Percentiles rank a stretch among this genome's conserved stretches.
Evolutionary conservation across 768 basidiomycete genomes (phyloP).

Genomic region (Cystobasidium onofrii): DNA sequence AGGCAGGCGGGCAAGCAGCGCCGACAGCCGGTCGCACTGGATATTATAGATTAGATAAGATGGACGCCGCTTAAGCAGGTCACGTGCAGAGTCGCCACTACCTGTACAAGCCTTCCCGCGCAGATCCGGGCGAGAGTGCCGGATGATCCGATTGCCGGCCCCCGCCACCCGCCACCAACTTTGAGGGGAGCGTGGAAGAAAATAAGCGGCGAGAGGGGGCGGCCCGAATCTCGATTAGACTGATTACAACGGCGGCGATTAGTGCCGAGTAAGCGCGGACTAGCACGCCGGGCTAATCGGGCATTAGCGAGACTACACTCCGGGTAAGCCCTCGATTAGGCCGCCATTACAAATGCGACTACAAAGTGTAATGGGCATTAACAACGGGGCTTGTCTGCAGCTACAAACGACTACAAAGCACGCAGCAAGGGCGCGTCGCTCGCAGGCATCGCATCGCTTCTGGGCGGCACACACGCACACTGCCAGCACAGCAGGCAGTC

Average conservation of each 20-base stretch:
- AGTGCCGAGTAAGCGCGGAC: background rate
- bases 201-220: background rate
- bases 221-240: background rate
- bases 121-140: background rate
- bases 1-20: too few species aligned
- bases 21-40: too few species aligned
- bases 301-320: background rate
- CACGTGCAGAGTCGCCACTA: too few species aligned
- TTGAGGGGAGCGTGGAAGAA: background rate
- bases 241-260: background rate
- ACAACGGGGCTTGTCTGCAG: too few species aligned
- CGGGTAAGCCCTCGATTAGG: background rate
- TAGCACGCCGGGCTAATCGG: background rate
- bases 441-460: too few species aligned
- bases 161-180: background rate
- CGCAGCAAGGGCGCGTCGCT: too few species aligned
- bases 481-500: too few species aligned
- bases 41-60: too few species aligned
- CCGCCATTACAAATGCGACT: background rate
- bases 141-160: background rate
- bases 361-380: too few species aligned
- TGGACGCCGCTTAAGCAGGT: too few species aligned
- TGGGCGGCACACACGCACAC: too few species aligned
- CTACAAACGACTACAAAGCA: too few species aligned
- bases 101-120: background rate